phyloP scores from a whole-genome alignment of 768 basidiomycete genomes.

The Termitomyces sp. region DNA sequence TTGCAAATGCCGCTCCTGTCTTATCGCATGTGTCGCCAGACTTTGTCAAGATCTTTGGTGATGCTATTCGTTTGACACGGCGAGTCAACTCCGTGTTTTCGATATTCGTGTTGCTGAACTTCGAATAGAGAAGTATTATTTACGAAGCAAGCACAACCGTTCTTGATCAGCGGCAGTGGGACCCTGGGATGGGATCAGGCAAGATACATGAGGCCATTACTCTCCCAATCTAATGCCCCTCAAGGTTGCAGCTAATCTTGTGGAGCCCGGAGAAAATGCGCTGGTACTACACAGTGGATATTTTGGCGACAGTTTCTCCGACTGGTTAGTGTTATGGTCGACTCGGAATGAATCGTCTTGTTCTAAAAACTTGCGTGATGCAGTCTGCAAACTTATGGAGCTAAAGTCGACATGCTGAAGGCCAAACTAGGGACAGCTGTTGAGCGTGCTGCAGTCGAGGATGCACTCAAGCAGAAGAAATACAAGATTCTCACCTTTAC shows the following conservation, averaged over 20 bases:
- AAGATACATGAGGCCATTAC: slow-evolving; percentile 13
- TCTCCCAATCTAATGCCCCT: not conserved
- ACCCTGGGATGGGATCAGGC: slow-evolving; percentile 97
- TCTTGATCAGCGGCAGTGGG: slow-evolving; percentile 91
- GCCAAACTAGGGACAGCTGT: slow-evolving; percentile 82
- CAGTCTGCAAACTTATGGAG: slow-evolving; percentile 85
- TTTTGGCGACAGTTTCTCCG: slow-evolving; percentile 88
- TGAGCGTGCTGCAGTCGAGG: slow-evolving; percentile 49
- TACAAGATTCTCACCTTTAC: slow-evolving; percentile 93
- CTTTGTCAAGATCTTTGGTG: slow-evolving; percentile 84
- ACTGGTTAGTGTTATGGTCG: slow-evolving; percentile 52
- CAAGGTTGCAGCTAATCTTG: slow-evolving; percentile 86
- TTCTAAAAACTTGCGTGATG: not conserved
- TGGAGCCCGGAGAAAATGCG: slow-evolving; percentile 74
- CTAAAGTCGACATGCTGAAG: slow-evolving; percentile 76
- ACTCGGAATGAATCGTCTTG: not conserved
- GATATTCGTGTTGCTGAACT: slow-evolving; percentile 2
- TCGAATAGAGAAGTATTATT: slow-evolving; percentile 63
- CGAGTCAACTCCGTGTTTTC: slow-evolving; percentile 19
- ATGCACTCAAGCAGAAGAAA: slow-evolving; percentile 68
- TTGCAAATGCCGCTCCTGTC: slow-evolving; percentile 88
- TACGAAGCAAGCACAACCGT: slow-evolving; percentile 78
- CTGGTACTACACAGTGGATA: slow-evolving; percentile 89
- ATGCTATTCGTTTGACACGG: slow-evolving; percentile 84
- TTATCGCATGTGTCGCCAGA: slow-evolving; percentile 87